These are phyloP conservation scores for Nevesoporus exiguus DNA, from an alignment of 768 basidiomycete species.

Conservation along the genomic window DNA sequence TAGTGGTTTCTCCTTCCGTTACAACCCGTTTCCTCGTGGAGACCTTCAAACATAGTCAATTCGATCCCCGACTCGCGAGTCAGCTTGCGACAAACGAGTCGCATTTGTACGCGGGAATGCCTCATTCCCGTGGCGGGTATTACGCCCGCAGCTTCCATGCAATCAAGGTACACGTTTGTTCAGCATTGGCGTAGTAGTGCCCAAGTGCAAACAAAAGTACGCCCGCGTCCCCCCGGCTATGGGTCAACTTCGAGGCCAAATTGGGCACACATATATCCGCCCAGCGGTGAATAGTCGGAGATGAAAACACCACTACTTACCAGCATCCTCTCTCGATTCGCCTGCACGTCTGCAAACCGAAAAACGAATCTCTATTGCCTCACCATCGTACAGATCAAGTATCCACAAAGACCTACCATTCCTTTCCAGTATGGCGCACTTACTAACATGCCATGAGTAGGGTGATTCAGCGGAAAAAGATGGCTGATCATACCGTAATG, in stretches of 20 bases:
- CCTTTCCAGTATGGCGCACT: slow-evolving; percentile 1
- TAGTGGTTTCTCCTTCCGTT: background rate
- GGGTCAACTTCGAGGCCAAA: background rate
- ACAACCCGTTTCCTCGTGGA: background rate
- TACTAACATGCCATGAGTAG: slow-evolving; percentile 11
- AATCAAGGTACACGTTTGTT: background rate
- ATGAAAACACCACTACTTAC: background rate
- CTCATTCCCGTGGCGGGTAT: background rate
- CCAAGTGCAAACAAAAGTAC: background rate
- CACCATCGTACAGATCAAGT: slow-evolving; percentile 17
- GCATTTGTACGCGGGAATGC: background rate
- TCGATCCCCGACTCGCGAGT: background rate
- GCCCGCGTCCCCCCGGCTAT: no score
- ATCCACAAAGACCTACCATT: background rate
- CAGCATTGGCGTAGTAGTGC: background rate
- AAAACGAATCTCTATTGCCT: slow-evolving; percentile 13
- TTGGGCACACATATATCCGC: background rate
- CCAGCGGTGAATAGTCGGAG: slow-evolving; percentile 8
- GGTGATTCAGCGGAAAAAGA: slow-evolving; percentile 1
- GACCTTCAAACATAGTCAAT: background rate
- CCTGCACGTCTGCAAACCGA: background rate
- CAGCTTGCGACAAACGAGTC: background rate
- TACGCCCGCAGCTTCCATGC: background rate
- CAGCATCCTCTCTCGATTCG: background rate
- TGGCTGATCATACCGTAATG: slow-evolving; percentile 64